These are phyloP conservation scores for Zymoseptoria passerinii DNA, from an alignment of 2,329 filamentous ascomycete species.

Conservation along the genomic window DNA sequence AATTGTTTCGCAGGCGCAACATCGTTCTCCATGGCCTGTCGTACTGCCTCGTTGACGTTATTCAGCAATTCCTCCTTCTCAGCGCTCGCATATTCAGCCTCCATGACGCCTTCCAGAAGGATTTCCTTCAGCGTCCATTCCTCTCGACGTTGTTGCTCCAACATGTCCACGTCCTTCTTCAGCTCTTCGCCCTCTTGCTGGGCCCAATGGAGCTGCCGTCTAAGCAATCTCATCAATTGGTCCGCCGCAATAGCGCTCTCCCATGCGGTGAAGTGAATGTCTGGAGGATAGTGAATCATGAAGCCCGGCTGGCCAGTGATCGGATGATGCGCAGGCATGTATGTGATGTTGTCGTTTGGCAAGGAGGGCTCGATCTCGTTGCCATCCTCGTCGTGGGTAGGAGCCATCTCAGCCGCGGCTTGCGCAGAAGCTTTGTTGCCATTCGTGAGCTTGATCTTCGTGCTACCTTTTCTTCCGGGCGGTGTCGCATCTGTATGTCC, in stretches of 20 bases:
- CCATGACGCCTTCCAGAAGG: slow-evolving; percentile 65
- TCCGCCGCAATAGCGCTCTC: slow-evolving; percentile 60
- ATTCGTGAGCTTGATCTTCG: slow-evolving; percentile 37
- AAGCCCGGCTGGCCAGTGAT: slow-evolving; percentile 46
- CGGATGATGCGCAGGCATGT: slow-evolving; percentile 51
- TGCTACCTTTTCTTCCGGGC: slow-evolving; percentile 38
- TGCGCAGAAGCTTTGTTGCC: slow-evolving; percentile 20
- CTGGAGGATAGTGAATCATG: slow-evolving; percentile 46
- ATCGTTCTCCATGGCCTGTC: slow-evolving; percentile 32
- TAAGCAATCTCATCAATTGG: slow-evolving; percentile 55
- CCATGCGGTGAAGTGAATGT: slow-evolving; percentile 53
- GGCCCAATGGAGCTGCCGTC: slow-evolving; percentile 64
- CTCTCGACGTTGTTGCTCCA: slow-evolving; percentile 58
- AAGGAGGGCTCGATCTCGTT: slow-evolving; percentile 26
- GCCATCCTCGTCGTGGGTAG: slow-evolving; percentile 26
- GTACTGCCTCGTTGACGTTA: slow-evolving; percentile 27
- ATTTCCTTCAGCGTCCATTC: slow-evolving; percentile 78
- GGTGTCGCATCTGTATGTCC: slow-evolving; percentile 56
- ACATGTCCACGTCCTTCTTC: slow-evolving; percentile 54
- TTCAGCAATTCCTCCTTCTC: slow-evolving; percentile 28
- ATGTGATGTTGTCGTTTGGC: slow-evolving; percentile 49
- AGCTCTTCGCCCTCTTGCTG: slow-evolving; percentile 58
- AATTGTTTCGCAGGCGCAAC: slow-evolving; percentile 28
- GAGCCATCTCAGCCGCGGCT: slow-evolving; percentile 18
- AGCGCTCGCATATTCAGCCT: slow-evolving; percentile 53